Evolutionary conservation across 2,329 filamentous ascomycete genomes (phyloP), one percentile per base, ranked within the genome.

Genomic region (Aquanectria penicillioides): DNA sequence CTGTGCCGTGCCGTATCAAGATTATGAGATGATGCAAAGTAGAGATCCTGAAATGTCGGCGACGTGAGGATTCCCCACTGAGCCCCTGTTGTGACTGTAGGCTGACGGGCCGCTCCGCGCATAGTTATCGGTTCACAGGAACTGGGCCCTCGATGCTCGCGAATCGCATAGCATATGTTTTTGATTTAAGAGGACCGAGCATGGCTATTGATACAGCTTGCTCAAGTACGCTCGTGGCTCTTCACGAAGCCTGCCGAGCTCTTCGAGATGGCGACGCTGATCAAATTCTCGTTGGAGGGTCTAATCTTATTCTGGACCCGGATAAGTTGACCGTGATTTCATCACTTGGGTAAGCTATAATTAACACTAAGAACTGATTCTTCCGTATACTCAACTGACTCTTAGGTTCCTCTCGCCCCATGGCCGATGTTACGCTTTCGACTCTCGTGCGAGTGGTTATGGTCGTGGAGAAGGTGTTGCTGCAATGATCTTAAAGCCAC

Each of bases 391-490:
- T 20, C 11, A 15, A 41, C 11, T 15, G 13, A 29, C 9, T 41
- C 8, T 20, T 15, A 43, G 43, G 11, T 47, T 47, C 25, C 9
- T 47, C 11, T 29, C 43, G 15, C 11, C 17, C 15, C 26, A 47
- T 13, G 43, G 43, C 9, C 28, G 28, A n/a, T 47, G 25, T 29
- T 47, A 33, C 18, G 17, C 25, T 8, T 47, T 47, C 6, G 43
- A 47, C 43, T 31, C 26, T 12, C 43, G 43, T 33, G 43, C 43
- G 11, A 47, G 29, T 20, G 41, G 41, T 7, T 47, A 47, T 20
- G 26, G 25, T 5, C 43, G 43, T 11, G 43, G 43, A 4, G 43
- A 47, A 47, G 43, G 43, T n/a, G 43, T 47, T 17, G 43, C 43
- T 47, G 28, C 43, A 6, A 29, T 47, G 13, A 17, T 47, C 15